These are phyloP conservation scores for Trametes sanguinea DNA, from an alignment of 768 basidiomycete species.

Conservation along the genomic window DNA sequence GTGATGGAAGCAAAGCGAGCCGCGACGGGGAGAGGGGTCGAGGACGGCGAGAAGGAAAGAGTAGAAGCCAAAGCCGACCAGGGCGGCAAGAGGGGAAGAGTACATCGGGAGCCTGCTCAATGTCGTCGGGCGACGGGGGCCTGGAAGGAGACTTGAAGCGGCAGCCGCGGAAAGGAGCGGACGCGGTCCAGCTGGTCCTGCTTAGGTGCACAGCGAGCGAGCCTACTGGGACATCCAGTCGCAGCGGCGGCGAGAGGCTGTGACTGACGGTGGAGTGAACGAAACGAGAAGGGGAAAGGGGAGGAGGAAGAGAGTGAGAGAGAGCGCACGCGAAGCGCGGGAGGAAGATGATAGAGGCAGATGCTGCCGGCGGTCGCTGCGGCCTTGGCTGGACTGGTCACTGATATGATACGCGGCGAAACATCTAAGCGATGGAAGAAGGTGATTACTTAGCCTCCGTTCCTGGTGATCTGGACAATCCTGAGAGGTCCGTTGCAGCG, in stretches of 20 bases:
- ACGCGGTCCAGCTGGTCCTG: slow-evolving; percentile 27
- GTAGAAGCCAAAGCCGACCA: slow-evolving; percentile 24
- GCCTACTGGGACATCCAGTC: slow-evolving; percentile 21
- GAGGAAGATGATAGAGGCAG: not conserved
- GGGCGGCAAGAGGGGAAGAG: slow-evolving; percentile 22
- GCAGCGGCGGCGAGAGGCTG: slow-evolving; percentile 14
- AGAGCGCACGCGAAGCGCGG: not conserved
- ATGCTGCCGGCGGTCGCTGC: slow-evolving; percentile 7
- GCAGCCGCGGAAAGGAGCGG: slow-evolving; percentile 23
- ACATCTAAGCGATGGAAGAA: slow-evolving; percentile 6
- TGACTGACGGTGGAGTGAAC: slow-evolving; percentile 7
- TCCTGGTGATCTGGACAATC: slow-evolving; percentile 4
- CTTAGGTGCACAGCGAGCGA: slow-evolving; percentile 21
- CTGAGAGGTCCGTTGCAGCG: slow-evolving; percentile 1
- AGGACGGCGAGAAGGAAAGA: slow-evolving; percentile 18
- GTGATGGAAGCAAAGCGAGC: slow-evolving; percentile 33
- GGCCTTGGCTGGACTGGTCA: slow-evolving; percentile 11
- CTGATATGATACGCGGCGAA: slow-evolving; percentile 14
- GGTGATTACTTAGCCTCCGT: slow-evolving; percentile 1
- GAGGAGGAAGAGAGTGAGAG: not conserved
- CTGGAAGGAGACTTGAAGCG: not conserved
- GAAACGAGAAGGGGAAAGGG: slow-evolving; percentile 12
- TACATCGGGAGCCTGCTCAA: slow-evolving; percentile 25
- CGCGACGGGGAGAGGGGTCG: slow-evolving; percentile 29
- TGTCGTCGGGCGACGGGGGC: slow-evolving; percentile 3